Percentiles rank a stretch among this genome's conserved stretches.
Evolutionary conservation across 768 basidiomycete genomes (phyloP).

Genomic region (Trametes cingulata): DNA sequence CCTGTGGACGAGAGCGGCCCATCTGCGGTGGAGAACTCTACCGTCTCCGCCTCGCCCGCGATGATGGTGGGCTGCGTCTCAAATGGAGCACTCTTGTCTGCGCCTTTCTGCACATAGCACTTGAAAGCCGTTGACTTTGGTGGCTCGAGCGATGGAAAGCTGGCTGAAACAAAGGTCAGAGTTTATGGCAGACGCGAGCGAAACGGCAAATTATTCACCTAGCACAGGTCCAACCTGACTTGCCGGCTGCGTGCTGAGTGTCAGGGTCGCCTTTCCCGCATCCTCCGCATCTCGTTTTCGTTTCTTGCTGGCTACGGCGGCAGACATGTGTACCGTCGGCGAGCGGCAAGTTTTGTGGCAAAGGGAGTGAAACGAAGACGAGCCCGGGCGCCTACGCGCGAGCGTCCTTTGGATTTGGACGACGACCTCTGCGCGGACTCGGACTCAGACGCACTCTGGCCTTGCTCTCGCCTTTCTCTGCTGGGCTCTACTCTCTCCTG

Average conservation of each 20-base stretch:
- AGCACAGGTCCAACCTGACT: constrained; percentile 51
- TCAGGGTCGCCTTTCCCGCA: constrained; percentile 37
- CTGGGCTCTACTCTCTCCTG: constrained; percentile 4
- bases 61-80: constrained; percentile 45
- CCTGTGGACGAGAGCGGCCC: constrained; percentile 46
- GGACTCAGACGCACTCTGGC: background rate
- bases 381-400: constrained; percentile 2
- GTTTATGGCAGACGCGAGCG: background rate
- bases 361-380: background rate
- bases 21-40: constrained; percentile 78
- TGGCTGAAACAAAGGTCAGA: constrained; percentile 39
- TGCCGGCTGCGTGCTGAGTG: constrained; percentile 36
- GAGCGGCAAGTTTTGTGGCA: background rate
- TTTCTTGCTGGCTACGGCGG: constrained; percentile 34
- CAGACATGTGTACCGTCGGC: constrained; percentile 11
- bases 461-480: background rate
- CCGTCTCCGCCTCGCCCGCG: constrained; percentile 79
- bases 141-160: constrained; percentile 66
- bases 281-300: constrained; percentile 48
- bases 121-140: constrained; percentile 60
- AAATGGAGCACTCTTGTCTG: constrained; percentile 43
- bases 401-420: constrained; percentile 17
- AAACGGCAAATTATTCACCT: constrained; percentile 38
- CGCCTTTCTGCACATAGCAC: constrained; percentile 46
- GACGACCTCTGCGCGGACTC: background rate